Conservation (phyloP, 2,329 filamentous ascomycete genomes). For the Coniochaeta sp. region DNA sequence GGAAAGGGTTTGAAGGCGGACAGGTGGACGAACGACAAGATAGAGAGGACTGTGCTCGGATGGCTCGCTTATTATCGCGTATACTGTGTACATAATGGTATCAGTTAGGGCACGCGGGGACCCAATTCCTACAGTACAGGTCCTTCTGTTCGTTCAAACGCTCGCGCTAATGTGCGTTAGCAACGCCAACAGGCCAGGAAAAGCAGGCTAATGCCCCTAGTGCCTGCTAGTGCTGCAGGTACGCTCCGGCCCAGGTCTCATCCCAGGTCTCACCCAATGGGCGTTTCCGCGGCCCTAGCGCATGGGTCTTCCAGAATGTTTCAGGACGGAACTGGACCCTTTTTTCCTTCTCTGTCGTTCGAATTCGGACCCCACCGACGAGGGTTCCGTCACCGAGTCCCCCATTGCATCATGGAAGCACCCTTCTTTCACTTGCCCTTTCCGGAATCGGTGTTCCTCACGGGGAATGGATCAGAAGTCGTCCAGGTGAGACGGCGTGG, state of each 20-base stretch:
- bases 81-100: neutral
- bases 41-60: neutral
- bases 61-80: neutral
- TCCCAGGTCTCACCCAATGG: neutral
- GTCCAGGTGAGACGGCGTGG: neutral
- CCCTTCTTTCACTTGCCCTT: neutral
- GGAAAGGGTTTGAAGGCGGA: neutral
- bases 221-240: constrained; percentile 2
- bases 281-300: neutral
- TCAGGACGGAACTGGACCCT: neutral
- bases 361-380: neutral
- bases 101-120: neutral
- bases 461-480: neutral
- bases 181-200: too few relatives aligned
- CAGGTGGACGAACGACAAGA: neutral
- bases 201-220: neutral
- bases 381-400: neutral
- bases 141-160: neutral
- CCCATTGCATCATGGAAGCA: neutral
- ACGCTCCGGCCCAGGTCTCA: constrained; percentile 1
- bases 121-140: neutral
- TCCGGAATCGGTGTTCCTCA: neutral
- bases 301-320: constrained; percentile 2
- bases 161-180: neutral
- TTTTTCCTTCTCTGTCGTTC: neutral